phyloP scores from a whole-genome alignment of 257 asterid species.

The Capsicum rhomboideum region DNA sequence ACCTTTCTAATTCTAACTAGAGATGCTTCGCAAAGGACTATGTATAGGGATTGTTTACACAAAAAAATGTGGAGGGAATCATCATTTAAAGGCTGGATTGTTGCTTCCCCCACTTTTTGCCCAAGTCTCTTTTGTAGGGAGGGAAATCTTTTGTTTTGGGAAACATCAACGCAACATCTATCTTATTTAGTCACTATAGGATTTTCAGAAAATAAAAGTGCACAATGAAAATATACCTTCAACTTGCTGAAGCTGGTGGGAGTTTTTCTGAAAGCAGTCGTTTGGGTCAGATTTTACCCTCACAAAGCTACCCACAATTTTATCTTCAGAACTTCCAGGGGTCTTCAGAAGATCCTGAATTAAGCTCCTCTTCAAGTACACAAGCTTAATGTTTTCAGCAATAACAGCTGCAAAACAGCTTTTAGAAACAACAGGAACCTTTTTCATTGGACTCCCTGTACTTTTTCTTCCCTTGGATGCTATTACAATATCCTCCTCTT shows the following conservation, averaged over 20 bases:
- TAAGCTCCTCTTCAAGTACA: conserved; percentile 60
- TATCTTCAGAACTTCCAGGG: conserved; percentile 47
- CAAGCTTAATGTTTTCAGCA: conserved; percentile 66
- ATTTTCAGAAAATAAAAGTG: background rate
- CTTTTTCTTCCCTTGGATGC: conserved; percentile 15
- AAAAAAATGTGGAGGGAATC: background rate
- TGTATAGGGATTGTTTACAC: background rate
- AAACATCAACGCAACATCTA: background rate
- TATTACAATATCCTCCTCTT: conserved; percentile 32
- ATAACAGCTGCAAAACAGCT: conserved; percentile 71
- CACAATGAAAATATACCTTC: conserved; percentile 42
- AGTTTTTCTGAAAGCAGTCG: conserved; percentile 63
- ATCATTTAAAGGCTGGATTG: background rate
- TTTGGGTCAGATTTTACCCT: conserved; percentile 74
- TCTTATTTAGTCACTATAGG: background rate
- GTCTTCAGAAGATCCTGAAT: conserved; percentile 57
- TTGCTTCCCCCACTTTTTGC: background rate
- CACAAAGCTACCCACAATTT: conserved; percentile 75
- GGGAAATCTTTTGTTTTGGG: background rate
- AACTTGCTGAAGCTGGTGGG: conserved; percentile 75
- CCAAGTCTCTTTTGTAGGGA: background rate
- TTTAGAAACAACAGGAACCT: conserved; percentile 40
- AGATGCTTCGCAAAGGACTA: background rate
- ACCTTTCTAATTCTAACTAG: background rate
- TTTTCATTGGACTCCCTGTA: conserved; percentile 18